phyloP scores from a whole-genome alignment of 306 rosid species.

The Hippophae tibetana region DNA sequence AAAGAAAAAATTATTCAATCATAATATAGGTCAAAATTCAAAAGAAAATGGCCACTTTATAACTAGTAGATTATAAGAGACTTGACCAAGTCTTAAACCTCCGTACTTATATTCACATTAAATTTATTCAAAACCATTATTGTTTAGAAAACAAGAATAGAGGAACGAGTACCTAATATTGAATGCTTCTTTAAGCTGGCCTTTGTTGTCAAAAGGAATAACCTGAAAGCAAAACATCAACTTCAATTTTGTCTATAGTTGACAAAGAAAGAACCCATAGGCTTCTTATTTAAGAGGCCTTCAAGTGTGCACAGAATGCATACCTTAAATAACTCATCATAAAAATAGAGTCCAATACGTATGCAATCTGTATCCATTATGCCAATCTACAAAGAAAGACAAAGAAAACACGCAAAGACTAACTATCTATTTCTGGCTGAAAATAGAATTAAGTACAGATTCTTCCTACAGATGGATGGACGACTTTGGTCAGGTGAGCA shows the following conservation, averaged over 20 bases:
- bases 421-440: conserved; percentile 4
- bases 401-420: conserved; percentile 1
- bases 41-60: too few species aligned
- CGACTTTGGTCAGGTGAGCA: neutral
- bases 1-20: too few species aligned
- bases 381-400: conserved; percentile 65
- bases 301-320: conserved; percentile 3
- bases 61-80: too few species aligned
- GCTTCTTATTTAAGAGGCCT: neutral
- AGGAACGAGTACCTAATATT: conserved; percentile 59
- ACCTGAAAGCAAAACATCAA: conserved; percentile 44
- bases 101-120: neutral
- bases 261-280: neutral
- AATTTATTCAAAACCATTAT: conserved; percentile 7
- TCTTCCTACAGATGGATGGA: neutral
- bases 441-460: conserved; percentile 7
- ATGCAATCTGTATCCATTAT: conserved; percentile 95
- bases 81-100: too few species aligned
- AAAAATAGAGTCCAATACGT: conserved; percentile 90
- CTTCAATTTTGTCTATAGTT: conserved; percentile 5
- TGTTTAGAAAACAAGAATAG: conserved; percentile 8
- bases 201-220: conserved; percentile 91
- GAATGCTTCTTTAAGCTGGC: conserved; percentile 97
- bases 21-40: too few species aligned
- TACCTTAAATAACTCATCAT: conserved; percentile 93